Evolutionary conservation across 805 yeast genomes (phyloP).

Genomic region (Kluyveromyces wickerhamii): DNA sequence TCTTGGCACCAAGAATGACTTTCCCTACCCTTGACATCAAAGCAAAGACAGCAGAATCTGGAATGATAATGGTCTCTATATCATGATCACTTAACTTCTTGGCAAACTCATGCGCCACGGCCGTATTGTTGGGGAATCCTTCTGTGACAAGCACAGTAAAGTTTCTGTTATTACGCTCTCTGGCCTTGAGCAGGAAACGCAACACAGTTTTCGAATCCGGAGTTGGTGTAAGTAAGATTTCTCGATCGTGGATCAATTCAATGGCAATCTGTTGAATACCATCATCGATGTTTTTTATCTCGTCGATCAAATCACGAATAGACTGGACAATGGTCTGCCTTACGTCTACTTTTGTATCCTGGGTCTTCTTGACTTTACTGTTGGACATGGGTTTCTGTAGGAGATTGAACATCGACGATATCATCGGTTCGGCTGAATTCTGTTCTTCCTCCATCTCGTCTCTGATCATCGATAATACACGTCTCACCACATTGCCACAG

Average conservation of each 20-base stretch:
- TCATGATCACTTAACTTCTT: constrained; percentile 72
- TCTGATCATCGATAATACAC: constrained; percentile 78
- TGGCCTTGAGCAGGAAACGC: constrained; percentile 78
- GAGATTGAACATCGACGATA: constrained; percentile 80
- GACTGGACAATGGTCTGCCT: constrained; percentile 86
- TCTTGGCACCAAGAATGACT: constrained; percentile 84
- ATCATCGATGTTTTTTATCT: constrained; percentile 80
- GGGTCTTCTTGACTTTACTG: constrained; percentile 17
- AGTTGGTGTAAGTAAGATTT: constrained; percentile 78
- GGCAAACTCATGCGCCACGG: constrained; percentile 70
- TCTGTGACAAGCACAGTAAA: constrained; percentile 91
- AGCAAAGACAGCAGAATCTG: constrained; percentile 89
- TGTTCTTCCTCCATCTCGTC: constrained; percentile 65
- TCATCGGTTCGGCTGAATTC: constrained; percentile 41
- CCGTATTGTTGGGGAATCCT: constrained; percentile 82
- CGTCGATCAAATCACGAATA: constrained; percentile 86
- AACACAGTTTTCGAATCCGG: constrained; percentile 86
- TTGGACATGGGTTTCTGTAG: constrained; percentile 42
- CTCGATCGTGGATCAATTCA: constrained; percentile 91
- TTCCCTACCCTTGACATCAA: constrained; percentile 97
- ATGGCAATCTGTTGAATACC: constrained; percentile 85
- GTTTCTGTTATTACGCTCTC: constrained; percentile 64
- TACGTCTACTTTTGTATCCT: constrained; percentile 43
- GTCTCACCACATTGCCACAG: constrained; percentile 83
- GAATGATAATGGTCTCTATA: constrained; percentile 83